A percentile compares a stretch with the other conserved stretches of the same genome.
Conservation (phyloP, 176 grass and related monocot species). For the Avena sativa region DNA sequence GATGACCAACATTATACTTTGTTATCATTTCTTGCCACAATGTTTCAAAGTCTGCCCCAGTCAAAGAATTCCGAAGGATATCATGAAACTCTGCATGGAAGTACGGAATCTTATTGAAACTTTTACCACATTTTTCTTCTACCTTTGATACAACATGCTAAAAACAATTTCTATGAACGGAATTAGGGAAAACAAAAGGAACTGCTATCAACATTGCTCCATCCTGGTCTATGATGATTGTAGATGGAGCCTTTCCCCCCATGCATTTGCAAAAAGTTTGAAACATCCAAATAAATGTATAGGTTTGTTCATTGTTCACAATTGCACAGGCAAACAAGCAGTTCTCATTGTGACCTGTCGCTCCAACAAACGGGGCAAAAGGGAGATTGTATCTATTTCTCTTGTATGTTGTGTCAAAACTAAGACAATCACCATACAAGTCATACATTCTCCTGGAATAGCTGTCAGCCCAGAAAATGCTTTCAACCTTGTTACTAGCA, state of each 20-base stretch:
- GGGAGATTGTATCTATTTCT: not conserved
- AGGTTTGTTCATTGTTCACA: too few species aligned
- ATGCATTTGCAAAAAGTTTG: not conserved
- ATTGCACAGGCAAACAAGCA: too few species aligned
- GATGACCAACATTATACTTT: not conserved
- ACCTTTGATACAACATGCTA: not conserved
- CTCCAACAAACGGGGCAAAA: not conserved
- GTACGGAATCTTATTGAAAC: not conserved
- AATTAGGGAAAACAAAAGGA: not conserved
- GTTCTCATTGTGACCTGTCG: too few species aligned
- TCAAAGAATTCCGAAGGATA: not conserved
- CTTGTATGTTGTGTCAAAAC: not conserved
- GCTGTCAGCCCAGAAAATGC: too few species aligned
- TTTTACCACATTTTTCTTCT: not conserved
- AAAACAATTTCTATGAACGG: not conserved
- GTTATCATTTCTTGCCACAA: not conserved
- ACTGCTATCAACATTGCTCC: not conserved
- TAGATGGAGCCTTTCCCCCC: not conserved
- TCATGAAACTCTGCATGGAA: not conserved
- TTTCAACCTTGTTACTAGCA: fast-evolving
- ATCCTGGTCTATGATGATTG: not conserved
- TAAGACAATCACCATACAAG: not conserved
- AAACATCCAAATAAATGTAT: not conserved
- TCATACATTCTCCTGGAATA: not conserved
- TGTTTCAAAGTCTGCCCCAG: not conserved